These are phyloP conservation scores for Coniella vitis DNA, from an alignment of 2,329 filamentous ascomycete species.

Conservation along the genomic window DNA sequence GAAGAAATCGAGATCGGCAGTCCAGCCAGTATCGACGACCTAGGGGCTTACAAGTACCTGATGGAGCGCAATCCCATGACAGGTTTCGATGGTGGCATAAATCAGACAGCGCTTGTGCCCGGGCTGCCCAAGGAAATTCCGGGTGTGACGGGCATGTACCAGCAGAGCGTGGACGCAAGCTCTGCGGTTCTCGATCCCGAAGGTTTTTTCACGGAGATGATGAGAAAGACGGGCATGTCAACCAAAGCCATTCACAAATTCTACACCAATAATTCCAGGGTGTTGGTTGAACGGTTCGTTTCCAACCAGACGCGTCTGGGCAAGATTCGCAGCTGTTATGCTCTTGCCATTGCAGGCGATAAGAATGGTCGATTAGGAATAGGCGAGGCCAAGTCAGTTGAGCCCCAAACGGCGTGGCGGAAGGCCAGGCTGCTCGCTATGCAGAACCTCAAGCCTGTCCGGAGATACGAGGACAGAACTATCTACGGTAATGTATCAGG, in stretches of 20 bases:
- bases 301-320: slow-evolving; percentile 93
- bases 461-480: slow-evolving; percentile 84
- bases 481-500: slow-evolving; percentile 77
- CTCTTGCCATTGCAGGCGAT: slow-evolving; percentile 80
- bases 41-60: slow-evolving; percentile 27
- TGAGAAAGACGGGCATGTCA: slow-evolving; percentile 47
- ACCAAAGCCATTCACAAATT: slow-evolving; percentile 48
- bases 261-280: slow-evolving; percentile 48
- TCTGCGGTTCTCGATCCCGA: slow-evolving; percentile 45
- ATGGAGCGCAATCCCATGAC: slow-evolving; percentile 30
- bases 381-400: slow-evolving; percentile 82
- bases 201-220: slow-evolving; percentile 44
- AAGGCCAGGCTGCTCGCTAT: slow-evolving; percentile 80
- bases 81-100: slow-evolving; percentile 24
- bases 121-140: slow-evolving; percentile 45
- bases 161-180: slow-evolving; percentile 39
- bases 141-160: slow-evolving; percentile 47
- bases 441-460: slow-evolving; percentile 86
- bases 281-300: slow-evolving; percentile 67
- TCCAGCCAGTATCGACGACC: slow-evolving; percentile 22
- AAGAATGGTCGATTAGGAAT: slow-evolving; percentile 78
- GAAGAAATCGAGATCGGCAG: background rate
- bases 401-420: slow-evolving; percentile 56
- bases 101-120: slow-evolving; percentile 39
- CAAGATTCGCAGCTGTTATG: slow-evolving; percentile 74